These are phyloP conservation scores for Bassia scoparia DNA, from an alignment of 148 eudicot species.

Conservation along the genomic window DNA sequence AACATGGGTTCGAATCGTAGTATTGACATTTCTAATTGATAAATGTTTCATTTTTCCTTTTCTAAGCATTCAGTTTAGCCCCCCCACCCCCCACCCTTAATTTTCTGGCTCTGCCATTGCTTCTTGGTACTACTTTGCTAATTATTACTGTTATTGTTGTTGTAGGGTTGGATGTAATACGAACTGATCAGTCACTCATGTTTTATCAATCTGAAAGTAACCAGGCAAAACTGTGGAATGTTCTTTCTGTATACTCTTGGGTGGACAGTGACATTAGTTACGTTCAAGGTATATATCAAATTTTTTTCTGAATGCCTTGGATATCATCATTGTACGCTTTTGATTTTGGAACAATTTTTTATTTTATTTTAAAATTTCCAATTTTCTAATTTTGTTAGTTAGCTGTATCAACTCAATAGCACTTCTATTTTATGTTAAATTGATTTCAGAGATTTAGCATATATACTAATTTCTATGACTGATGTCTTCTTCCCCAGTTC, in stretches of 20 bases:
- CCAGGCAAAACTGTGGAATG: conserved; percentile 83
- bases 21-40: no score
- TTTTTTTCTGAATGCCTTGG: not conserved
- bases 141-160: conserved; percentile 14
- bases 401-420: not conserved
- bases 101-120: no score
- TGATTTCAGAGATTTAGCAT: no score
- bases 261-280: conserved; percentile 74
- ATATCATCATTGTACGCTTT: not conserved
- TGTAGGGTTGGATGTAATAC: conserved; percentile 87
- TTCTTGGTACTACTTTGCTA: conserved; percentile 17
- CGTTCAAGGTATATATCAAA: conserved; percentile 67
- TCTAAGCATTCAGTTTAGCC: no score
- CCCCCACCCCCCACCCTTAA: no score
- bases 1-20: no score
- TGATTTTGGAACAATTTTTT: no score
- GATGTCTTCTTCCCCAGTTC: no score
- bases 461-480: no score
- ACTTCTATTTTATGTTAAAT: no score
- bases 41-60: no score
- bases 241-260: conserved; percentile 88
- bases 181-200: conserved; percentile 81
- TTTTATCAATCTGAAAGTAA: conserved; percentile 78
- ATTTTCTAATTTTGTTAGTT: not conserved
- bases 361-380: no score